Percentiles rank a stretch among this genome's conserved stretches.
phyloP scores from a whole-genome alignment of 177 flowering plant genomes.

The Vitis hybrid region DNA sequence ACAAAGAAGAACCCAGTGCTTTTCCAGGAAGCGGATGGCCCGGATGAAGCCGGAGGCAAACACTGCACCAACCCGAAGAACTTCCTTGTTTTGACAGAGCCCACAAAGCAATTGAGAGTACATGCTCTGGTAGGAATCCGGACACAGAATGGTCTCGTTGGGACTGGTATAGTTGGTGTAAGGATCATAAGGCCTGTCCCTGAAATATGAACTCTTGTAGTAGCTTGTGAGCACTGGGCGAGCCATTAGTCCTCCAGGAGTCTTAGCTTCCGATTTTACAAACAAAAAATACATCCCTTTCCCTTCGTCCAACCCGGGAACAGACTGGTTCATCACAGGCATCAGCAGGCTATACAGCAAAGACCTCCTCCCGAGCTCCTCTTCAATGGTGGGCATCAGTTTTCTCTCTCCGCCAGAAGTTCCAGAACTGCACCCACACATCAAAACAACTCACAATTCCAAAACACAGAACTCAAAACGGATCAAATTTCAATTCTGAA shows the following conservation, averaged over 20 bases:
- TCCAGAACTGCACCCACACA: slow-evolving; percentile 25
- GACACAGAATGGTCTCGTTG: slow-evolving; percentile 34
- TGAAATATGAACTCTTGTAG: slow-evolving; percentile 37
- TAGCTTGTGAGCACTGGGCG: slow-evolving; percentile 38
- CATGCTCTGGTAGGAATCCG: slow-evolving; percentile 39
- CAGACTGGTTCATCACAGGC: slow-evolving; percentile 36
- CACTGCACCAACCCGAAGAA: slow-evolving; percentile 39
- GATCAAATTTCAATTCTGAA: not conserved
- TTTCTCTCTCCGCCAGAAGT: slow-evolving; percentile 42
- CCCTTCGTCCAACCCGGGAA: slow-evolving; percentile 28
- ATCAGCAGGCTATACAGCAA: slow-evolving; percentile 29
- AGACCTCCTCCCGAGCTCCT: slow-evolving; percentile 27
- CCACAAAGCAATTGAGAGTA: slow-evolving; percentile 41
- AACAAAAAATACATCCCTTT: slow-evolving; percentile 40
- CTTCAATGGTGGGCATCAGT: slow-evolving; percentile 35
- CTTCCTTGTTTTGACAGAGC: slow-evolving; percentile 23
- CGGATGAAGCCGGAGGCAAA: slow-evolving; percentile 41
- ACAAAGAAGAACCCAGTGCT: slow-evolving; percentile 23
- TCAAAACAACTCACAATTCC: not conserved
- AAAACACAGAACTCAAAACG: not conserved
- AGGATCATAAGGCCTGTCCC: slow-evolving; percentile 26
- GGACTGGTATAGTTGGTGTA: slow-evolving; percentile 42
- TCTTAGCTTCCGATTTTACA: slow-evolving; percentile 29
- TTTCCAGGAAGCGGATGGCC: slow-evolving; percentile 33
- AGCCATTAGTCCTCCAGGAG: slow-evolving; percentile 37